Evolutionary conservation across 1,284 basidiomycete genomes (phyloP).

Genomic region (Anthracocystis panici-leucophaei): DNA sequence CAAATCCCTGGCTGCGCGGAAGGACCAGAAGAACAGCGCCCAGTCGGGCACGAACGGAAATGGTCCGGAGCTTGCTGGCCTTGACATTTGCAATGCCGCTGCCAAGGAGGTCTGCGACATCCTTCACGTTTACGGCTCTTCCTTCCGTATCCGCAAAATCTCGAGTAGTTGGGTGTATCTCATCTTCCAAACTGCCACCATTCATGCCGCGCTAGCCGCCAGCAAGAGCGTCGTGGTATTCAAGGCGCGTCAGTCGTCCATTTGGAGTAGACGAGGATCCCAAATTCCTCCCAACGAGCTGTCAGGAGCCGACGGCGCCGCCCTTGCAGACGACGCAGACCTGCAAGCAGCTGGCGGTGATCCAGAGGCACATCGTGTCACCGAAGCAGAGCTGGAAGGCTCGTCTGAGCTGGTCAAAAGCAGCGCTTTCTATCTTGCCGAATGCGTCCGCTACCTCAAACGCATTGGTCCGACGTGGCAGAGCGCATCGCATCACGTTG

Average conservation of each 20-base stretch:
- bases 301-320: not conserved
- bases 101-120: slow-evolving; percentile 52
- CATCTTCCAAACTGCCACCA: slow-evolving; percentile 56
- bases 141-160: slow-evolving; percentile 54
- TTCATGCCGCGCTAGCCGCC: slow-evolving; percentile 48
- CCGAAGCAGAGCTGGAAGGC: slow-evolving; percentile 36
- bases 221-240: slow-evolving; percentile 43
- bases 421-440: slow-evolving; percentile 38
- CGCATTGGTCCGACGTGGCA: slow-evolving; percentile 51
- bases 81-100: slow-evolving; percentile 49
- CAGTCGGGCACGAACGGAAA: slow-evolving; percentile 3
- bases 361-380: slow-evolving; percentile 14
- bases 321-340: slow-evolving; percentile 13
- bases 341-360: slow-evolving; percentile 17
- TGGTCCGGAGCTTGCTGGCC: slow-evolving; percentile 28
- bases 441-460: slow-evolving; percentile 48
- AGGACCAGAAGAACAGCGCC: slow-evolving; percentile 1
- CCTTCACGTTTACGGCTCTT: slow-evolving; percentile 48
- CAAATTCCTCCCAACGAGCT: not conserved
- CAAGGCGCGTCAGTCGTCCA: slow-evolving; percentile 43
- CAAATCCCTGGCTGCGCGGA: not conserved
- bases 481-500: slow-evolving; percentile 50
- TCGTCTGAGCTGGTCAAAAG: slow-evolving; percentile 43
- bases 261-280: slow-evolving; percentile 28
- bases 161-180: slow-evolving; percentile 55